phyloP scores from a whole-genome alignment of 2,329 filamentous ascomycete genomes.

The Phialemoniopsis sp. region DNA sequence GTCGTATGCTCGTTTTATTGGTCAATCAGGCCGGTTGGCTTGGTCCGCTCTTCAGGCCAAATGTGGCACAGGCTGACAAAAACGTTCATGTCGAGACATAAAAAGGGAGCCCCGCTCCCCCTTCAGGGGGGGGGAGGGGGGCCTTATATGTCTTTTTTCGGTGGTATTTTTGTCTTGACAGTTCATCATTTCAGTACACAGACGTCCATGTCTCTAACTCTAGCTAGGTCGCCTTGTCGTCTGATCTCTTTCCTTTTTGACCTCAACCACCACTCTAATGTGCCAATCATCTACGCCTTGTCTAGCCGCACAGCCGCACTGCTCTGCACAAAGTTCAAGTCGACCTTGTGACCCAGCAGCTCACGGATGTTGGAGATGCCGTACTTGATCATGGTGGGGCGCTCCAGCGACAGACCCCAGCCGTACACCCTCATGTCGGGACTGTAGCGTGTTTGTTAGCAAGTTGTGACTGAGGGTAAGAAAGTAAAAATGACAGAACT shows the following conservation, averaged over 20 bases:
- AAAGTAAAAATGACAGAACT: slow-evolving; percentile 1
- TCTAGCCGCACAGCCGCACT: slow-evolving; percentile 90
- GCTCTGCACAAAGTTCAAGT: slow-evolving; percentile 85
- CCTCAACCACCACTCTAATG: slow-evolving; percentile 6
- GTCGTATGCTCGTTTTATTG: no score
- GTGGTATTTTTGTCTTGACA: no score
- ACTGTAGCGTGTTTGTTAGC: slow-evolving; percentile 31
- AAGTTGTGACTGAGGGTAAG: slow-evolving; percentile 4
- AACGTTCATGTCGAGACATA: no score
- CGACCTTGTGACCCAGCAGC: slow-evolving; percentile 90
- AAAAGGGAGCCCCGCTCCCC: no score
- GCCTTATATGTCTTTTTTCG: no score
- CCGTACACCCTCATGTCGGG: slow-evolving; percentile 85
- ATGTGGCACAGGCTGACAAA: no score
- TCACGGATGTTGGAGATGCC: slow-evolving; percentile 87
- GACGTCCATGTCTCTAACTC: no score
- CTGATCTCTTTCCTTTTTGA: slow-evolving; percentile 2
- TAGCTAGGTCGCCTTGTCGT: no score
- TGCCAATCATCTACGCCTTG: slow-evolving; percentile 55
- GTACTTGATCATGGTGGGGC: slow-evolving; percentile 98
- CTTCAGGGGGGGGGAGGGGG: no score
- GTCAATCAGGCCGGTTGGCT: no score
- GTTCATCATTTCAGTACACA: no score
- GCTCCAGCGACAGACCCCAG: slow-evolving; percentile 86
- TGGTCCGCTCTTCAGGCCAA: no score